phyloP scores from a whole-genome alignment of 2,329 filamentous ascomycete genomes.

The Paecilomyces sp. region DNA sequence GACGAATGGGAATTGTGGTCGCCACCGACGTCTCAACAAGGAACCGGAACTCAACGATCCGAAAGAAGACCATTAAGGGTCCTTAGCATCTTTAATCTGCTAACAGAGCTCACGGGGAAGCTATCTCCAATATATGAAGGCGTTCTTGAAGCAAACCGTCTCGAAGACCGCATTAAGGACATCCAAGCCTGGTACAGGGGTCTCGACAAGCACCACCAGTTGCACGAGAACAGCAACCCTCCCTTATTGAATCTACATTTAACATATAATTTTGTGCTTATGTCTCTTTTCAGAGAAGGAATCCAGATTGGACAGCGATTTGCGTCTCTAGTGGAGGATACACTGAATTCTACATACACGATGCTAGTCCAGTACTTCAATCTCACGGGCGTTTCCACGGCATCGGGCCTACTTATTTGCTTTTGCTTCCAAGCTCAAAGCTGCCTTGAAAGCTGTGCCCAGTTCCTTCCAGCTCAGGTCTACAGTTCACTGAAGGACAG shows the following conservation, averaged over 20 bases:
- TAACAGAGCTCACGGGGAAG: conserved; percentile 3
- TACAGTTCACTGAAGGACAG: neutral
- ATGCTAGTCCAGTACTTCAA: conserved; percentile 3
- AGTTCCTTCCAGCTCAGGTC: neutral
- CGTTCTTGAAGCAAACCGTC: neutral
- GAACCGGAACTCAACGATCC: neutral
- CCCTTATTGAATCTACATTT: conserved; percentile 5
- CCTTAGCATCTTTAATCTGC: conserved; percentile 5
- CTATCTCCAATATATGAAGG: conserved; percentile 1
- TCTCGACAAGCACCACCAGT: conserved; percentile 6
- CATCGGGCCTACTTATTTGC: neutral
- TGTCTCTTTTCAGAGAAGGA: conserved; percentile 3
- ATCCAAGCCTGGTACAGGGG: conserved; percentile 4
- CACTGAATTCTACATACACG: neutral
- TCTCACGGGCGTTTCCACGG: neutral
- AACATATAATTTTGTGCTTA: conserved; percentile 4
- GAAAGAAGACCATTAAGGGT: conserved; percentile 5
- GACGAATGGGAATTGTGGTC: conserved; percentile 6
- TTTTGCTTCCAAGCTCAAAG: neutral
- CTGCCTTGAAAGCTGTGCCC: neutral
- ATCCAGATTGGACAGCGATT: neutral
- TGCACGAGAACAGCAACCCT: conserved; percentile 3
- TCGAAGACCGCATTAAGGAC: conserved; percentile 1
- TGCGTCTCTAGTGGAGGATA: conserved; percentile 1
- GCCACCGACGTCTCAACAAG: neutral